Conservation (phyloP, 768 basidiomycete genomes). For the Hericium rajendrae region DNA sequence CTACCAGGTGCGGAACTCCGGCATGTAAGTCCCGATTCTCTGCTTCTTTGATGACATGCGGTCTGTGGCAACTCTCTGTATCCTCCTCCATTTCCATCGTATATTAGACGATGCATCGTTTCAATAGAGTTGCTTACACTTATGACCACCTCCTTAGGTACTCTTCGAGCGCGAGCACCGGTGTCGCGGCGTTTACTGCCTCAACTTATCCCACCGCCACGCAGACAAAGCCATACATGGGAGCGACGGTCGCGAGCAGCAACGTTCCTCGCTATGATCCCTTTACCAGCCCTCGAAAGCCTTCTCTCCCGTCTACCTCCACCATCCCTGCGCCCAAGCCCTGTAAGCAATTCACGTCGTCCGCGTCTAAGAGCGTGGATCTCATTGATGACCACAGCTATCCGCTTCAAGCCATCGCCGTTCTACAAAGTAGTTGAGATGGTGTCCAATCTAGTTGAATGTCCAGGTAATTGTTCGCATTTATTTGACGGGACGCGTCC, state of each 20-base stretch:
- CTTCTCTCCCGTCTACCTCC: conserved; percentile 1
- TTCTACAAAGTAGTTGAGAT: conserved; percentile 62
- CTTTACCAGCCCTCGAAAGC: conserved; percentile 6
- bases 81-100: not conserved
- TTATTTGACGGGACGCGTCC: no score
- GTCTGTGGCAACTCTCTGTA: not conserved
- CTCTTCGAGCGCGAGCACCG: not conserved
- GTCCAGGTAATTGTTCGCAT: conserved; percentile 49
- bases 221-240: conserved; percentile 2
- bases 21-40: conserved; percentile 45
- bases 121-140: not conserved
- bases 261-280: conserved; percentile 41
- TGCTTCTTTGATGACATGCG: not conserved
- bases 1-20: conserved; percentile 52
- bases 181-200: not conserved
- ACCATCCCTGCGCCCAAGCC: no score
- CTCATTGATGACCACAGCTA: conserved; percentile 28
- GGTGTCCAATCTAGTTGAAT: conserved; percentile 59
- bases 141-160: not conserved
- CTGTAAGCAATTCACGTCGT: no score
- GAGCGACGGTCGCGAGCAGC: conserved; percentile 23
- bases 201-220: conserved; percentile 1
- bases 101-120: not conserved
- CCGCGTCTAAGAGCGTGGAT: no score
- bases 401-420: conserved; percentile 74